Conservation (phyloP, 2,329 filamentous ascomycete genomes). For the Trichoderma koningii region DNA sequence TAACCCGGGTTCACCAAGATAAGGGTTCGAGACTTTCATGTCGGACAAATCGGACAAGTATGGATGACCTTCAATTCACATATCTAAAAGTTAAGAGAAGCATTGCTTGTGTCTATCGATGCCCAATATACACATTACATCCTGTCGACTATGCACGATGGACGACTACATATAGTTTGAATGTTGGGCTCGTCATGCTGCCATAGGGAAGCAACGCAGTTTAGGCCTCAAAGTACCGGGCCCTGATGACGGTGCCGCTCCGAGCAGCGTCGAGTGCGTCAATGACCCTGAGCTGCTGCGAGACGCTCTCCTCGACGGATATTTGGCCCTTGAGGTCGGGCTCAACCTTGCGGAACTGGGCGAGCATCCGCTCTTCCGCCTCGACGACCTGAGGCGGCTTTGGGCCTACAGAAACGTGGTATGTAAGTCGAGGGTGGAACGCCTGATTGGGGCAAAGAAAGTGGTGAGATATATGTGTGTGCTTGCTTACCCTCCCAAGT, state of each 20-base stretch:
- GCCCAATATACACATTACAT: background rate
- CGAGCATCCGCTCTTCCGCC: background rate
- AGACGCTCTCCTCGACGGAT: constrained; percentile 16
- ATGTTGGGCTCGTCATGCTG: background rate
- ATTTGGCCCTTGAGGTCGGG: constrained; percentile 23
- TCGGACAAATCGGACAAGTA: background rate
- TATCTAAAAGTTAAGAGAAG: background rate
- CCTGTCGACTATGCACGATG: background rate
- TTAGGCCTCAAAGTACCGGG: background rate
- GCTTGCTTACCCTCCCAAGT: constrained; percentile 20
- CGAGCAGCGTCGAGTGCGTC: constrained; percentile 10
- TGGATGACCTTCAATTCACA: background rate
- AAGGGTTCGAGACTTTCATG: background rate
- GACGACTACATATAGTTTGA: too few species aligned
- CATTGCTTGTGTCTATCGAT: constrained; percentile 4
- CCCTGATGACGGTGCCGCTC: background rate
- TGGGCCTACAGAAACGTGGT: background rate
- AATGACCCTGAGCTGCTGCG: constrained; percentile 25
- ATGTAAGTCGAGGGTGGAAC: background rate
- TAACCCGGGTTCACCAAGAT: background rate
- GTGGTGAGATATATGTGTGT: too few species aligned
- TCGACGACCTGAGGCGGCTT: constrained; percentile 6
- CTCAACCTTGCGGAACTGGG: background rate
- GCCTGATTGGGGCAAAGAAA: too few species aligned
- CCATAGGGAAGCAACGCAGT: too few species aligned